A percentile compares a stretch with the other conserved stretches of the same genome.
Evolutionary conservation across 371 early-diverging fungal genomes (phyloP).

Genomic region (Coemansia sp.): DNA sequence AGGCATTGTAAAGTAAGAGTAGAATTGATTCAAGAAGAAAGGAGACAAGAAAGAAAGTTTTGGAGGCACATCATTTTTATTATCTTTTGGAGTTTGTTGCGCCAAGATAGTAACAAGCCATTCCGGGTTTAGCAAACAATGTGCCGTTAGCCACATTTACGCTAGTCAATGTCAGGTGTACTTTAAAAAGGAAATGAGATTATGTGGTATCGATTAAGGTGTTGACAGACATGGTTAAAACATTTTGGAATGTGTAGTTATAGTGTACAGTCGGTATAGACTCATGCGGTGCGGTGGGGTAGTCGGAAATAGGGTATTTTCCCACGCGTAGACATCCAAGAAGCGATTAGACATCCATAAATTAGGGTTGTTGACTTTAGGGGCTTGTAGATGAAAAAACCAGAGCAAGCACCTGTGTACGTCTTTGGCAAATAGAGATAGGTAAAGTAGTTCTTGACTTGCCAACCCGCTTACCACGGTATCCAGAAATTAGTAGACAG

Average conservation of each 20-base stretch:
- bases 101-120: conserved; percentile 2
- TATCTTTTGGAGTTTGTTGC: too few species aligned
- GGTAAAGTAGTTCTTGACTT: too few species aligned
- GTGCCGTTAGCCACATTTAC: not conserved
- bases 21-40: not conserved
- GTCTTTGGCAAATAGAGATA: too few species aligned
- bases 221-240: not conserved
- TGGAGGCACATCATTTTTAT: too few species aligned
- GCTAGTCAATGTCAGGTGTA: not conserved
- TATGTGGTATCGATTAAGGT: not conserved
- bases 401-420: too few species aligned
- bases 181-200: not conserved
- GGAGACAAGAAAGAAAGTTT: not conserved
- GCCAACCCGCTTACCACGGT: too few species aligned
- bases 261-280: not conserved
- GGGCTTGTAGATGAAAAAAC: too few species aligned
- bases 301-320: not conserved
- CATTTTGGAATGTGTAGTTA: not conserved
- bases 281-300: too few species aligned
- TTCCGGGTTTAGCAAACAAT: not conserved
- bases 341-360: not conserved
- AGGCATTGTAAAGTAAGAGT: not conserved
- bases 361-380: not conserved
- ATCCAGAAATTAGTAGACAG: too few species aligned
- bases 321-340: not conserved